Evolutionary conservation across 495 filamentous ascomycete species (phyloP).

Genomic region (Aspergillus sclerotioniger): DNA sequence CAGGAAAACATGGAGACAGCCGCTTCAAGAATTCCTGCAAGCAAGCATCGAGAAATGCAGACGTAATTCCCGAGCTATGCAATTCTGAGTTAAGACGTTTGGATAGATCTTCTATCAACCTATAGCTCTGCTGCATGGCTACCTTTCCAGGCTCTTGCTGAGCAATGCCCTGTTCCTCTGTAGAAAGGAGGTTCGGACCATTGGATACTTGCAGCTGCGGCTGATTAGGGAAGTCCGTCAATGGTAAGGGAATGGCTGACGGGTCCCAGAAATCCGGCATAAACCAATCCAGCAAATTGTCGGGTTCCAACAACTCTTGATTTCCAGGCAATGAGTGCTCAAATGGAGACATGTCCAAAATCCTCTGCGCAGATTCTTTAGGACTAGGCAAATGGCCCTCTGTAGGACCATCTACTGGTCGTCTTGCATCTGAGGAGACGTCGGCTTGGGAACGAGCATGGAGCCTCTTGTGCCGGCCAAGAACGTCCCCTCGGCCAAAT

Average conservation of each 20-base stretch:
- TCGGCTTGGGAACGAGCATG: constrained; percentile 8
- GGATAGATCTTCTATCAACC: constrained; percentile 18
- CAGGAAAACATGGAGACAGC: constrained; percentile 14
- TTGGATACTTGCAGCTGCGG: background rate
- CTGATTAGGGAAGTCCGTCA: constrained; percentile 2
- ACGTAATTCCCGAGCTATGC: constrained; percentile 18
- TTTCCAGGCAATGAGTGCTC: background rate
- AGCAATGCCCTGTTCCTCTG: background rate
- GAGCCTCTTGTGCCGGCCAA: constrained; percentile 14
- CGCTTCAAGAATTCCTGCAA: constrained; percentile 20
- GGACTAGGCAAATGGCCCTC: background rate
- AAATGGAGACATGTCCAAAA: background rate
- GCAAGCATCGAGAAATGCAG: constrained; percentile 17
- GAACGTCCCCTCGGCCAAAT: constrained; percentile 22
- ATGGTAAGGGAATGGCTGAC: constrained; percentile 7
- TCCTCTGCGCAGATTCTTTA: background rate
- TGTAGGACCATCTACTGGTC: background rate
- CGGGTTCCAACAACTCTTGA: constrained; percentile 6
- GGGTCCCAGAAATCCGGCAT: constrained; percentile 14
- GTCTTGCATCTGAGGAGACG: background rate
- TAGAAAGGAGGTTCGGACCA: background rate
- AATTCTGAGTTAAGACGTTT: constrained; percentile 16
- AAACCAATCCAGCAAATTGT: constrained; percentile 18
- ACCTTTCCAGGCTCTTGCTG: constrained; percentile 10
- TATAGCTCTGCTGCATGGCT: constrained; percentile 15